Evolutionary conservation across 176 grass and related monocot genomes (phyloP), one percentile per base, ranked within the genome.

Genomic region (Carex myosuroides): DNA sequence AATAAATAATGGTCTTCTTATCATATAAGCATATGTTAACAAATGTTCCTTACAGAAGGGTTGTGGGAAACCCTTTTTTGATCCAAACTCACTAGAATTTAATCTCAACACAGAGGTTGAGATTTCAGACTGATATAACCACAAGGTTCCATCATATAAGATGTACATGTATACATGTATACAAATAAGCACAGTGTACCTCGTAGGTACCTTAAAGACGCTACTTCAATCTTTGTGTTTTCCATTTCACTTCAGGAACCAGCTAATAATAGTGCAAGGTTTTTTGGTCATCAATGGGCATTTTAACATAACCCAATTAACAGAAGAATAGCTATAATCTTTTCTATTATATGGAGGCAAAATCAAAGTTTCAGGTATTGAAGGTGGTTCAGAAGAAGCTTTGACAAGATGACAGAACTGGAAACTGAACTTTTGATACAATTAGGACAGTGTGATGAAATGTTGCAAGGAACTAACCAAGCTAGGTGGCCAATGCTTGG

Each of bases 401-500:
- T 82, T 61, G 13, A n/a, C 18, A 75, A 53, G 11, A 75, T 17
- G 72, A 55, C 12, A 55, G 72, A 76, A 55, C 11, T 12, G 41
- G 69, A 48, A 73, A 44, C 7, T 50, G 69, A 50, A 50, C 8
- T 50, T 73, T n/a, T 21, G n/a, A 17, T 50, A 50, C 22, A 73
- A 61, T 78, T 82, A 97, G 10, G 94, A 92, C 57, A 97, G 92
- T 0, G 94, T 94, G 64, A 97, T 92, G 85, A 97, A 98, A 68
- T 98, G 69, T 84, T 84, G 82, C 75, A 95, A 83, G 24, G 95
- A 93, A 42, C 84, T 74, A 70, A 95, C 85, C 73, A 95, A 90
- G 84, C 89, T 98, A 35, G 95, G 95, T 14, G 95, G 92, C 95
- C 95, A 98, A 82, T 94, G 95, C 88, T 98, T 98, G 67, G 92